phyloP scores from a whole-genome alignment of 1,284 basidiomycete species.

The Leccinum olivaceoglutinosum region DNA sequence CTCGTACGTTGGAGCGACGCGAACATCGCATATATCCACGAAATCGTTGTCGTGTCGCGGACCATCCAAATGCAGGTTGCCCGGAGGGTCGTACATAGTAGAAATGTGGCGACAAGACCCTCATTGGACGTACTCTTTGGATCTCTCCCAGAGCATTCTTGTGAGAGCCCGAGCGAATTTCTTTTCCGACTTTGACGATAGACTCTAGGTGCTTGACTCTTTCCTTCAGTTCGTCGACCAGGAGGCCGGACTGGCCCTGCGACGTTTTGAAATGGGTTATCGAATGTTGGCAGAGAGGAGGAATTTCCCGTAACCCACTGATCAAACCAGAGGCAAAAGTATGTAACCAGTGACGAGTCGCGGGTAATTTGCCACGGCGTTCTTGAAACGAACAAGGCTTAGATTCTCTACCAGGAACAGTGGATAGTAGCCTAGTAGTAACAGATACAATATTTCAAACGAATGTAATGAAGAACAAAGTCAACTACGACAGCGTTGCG shows the following conservation, averaged over 20 bases:
- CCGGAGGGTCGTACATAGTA: constrained; percentile 47
- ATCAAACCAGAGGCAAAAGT: constrained; percentile 42
- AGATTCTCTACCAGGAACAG: too few relatives aligned
- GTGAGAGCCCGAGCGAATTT: constrained; percentile 19
- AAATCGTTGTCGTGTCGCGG: constrained; percentile 65
- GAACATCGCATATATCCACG: constrained; percentile 48
- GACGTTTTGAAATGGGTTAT: constrained; percentile 31
- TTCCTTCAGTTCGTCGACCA: constrained; percentile 35
- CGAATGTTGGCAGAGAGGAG: constrained; percentile 32
- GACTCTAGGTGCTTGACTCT: constrained; percentile 38
- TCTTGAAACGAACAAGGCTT: constrained; percentile 55
- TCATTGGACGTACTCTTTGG: constrained; percentile 19
- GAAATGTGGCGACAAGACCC: constrained; percentile 34
- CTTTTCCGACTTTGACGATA: constrained; percentile 36
- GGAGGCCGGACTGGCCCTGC: constrained; percentile 28
- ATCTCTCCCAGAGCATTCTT: neutral
- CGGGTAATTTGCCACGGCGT: constrained; percentile 43
- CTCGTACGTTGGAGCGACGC: constrained; percentile 56
- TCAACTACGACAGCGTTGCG: too few relatives aligned
- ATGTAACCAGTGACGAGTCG: constrained; percentile 37
- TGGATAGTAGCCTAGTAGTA: too few relatives aligned
- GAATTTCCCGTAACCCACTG: constrained; percentile 41
- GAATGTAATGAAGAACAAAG: too few relatives aligned
- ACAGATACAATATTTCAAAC: too few relatives aligned
- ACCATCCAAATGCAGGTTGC: constrained; percentile 41